Base-by-base conservation (phyloP, 768 basidiomycete species). In the Auriscalpium orientale region DNA sequence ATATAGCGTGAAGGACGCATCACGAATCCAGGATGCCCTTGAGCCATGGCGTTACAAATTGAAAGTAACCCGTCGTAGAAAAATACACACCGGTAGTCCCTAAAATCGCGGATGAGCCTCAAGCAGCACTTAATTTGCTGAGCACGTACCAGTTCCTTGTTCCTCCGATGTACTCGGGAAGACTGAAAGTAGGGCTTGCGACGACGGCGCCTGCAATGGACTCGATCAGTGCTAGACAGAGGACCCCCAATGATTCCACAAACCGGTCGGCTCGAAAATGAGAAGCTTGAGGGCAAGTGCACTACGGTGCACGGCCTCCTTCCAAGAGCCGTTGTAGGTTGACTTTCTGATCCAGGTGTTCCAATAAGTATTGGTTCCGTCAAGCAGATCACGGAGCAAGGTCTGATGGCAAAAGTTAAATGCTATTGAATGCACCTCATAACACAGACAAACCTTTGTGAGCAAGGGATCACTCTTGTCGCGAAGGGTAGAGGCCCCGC, bases 1-100 rank as follows among this genome's bases (percentile, higher is more conserved):
- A 65, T 98, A 99, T 6, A 98, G 79, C 1, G 92, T 93, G 76
- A 99, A 99, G 0, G 89, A 91, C 0, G 93, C 87, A 66, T 99
- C 95, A n/a, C 95, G 85, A 65, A 98, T 91, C 89, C 90, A 92
- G 1, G 87, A 89, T 3, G 84, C 85, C 20, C 88, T 87, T 58
- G 22, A 53, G 22, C 38, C 4, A 28, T 28, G 28, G 28, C 28
- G 4, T 28, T 28, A 28, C 2, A 4, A 28, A 28, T 28, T 28
- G 28, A 3, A 28, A 28, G 28, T 28, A 28, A 5, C 28, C 28
- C 28, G 4, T 2, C 5, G 28, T 28, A 28, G 4, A 5, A 28
- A 28, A 28, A 28, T 13, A 28, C 43, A 16, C 40, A 37, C 34
- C 36, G 43, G 21, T 33, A 37, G 34, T 36, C 51, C 48, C 47